Evolutionary conservation across 768 basidiomycete genomes (phyloP).

Genomic region (Leucosporidium scottii): DNA sequence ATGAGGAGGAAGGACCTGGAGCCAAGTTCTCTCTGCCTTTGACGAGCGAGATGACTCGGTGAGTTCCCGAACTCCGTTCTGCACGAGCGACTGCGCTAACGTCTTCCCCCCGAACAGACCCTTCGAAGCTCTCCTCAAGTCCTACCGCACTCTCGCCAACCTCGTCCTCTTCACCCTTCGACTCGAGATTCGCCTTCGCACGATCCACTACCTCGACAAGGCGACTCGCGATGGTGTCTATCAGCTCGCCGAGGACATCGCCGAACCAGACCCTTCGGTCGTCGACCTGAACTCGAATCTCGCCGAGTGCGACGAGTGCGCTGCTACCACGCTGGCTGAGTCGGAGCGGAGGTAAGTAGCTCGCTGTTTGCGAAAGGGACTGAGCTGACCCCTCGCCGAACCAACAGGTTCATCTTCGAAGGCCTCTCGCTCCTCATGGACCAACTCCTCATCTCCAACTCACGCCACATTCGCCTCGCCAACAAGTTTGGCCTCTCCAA

Average conservation of each 20-base stretch:
- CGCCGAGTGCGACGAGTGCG: constrained; percentile 64
- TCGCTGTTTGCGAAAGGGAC: neutral
- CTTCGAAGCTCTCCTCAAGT: constrained; percentile 81
- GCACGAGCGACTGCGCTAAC: neutral
- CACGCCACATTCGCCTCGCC: constrained; percentile 59
- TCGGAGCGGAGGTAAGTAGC: constrained; percentile 60
- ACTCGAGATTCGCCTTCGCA: constrained; percentile 77
- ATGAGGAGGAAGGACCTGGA: neutral
- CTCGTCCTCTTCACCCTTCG: constrained; percentile 80
- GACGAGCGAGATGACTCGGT: constrained; percentile 84
- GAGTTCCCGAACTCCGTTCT: constrained; percentile 40
- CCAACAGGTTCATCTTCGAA: constrained; percentile 69
- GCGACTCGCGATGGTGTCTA: constrained; percentile 79
- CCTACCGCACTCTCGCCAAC: constrained; percentile 80
- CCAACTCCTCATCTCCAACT: constrained; percentile 66
- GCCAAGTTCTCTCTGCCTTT: constrained; percentile 57
- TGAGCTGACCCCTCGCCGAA: neutral
- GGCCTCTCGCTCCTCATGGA: constrained; percentile 82
- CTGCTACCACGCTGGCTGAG: constrained; percentile 56
- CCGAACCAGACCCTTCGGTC: constrained; percentile 86
- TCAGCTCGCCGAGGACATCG: constrained; percentile 66
- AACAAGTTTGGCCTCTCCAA: constrained; percentile 76
- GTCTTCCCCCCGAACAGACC: constrained; percentile 51
- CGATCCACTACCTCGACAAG: constrained; percentile 69
- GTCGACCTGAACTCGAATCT: constrained; percentile 77